Percentiles rank a stretch among this genome's conserved stretches.
phyloP scores from a whole-genome alignment of 129 eudicot genomes.

The Tagetes patula region DNA sequence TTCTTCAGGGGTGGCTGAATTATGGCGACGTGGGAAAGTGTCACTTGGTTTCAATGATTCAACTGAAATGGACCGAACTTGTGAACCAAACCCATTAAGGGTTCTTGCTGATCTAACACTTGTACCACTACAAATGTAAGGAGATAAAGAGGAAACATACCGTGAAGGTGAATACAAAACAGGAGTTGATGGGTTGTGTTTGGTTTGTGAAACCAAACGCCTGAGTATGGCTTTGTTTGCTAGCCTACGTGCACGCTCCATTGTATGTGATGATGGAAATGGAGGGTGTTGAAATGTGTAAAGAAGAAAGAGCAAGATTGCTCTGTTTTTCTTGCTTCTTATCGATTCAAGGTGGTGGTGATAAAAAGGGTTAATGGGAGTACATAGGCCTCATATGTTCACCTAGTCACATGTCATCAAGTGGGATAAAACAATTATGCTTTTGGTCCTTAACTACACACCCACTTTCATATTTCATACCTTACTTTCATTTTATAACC shows the following conservation, averaged over 20 bases:
- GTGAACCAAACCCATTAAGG: conserved; percentile 33
- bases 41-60: conserved; percentile 87
- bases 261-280: conserved; percentile 19
- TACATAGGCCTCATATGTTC: conserved; percentile 31
- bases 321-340: conserved; percentile 8
- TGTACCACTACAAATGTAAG: conserved; percentile 34
- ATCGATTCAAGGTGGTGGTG: conserved; percentile 30
- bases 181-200: conserved; percentile 44
- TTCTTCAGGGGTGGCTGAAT: conserved; percentile 87
- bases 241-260: conserved; percentile 88
- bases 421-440: conserved; percentile 4
- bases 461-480: conserved; percentile 15
- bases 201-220: conserved; percentile 62
- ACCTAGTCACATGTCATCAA: conserved; percentile 31
- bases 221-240: conserved; percentile 67
- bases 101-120: conserved; percentile 20
- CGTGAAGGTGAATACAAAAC: conserved; percentile 49
- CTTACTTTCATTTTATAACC: background rate
- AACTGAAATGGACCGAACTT: conserved; percentile 63
- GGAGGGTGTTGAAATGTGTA: background rate
- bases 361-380: conserved; percentile 44
- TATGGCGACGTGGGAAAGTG: conserved; percentile 88
- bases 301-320: conserved; percentile 10
- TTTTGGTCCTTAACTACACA: conserved; percentile 19
- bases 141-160: conserved; percentile 72